phyloP scores from a whole-genome alignment of 805 yeast genomes.

The Alloascoidea africana region DNA sequence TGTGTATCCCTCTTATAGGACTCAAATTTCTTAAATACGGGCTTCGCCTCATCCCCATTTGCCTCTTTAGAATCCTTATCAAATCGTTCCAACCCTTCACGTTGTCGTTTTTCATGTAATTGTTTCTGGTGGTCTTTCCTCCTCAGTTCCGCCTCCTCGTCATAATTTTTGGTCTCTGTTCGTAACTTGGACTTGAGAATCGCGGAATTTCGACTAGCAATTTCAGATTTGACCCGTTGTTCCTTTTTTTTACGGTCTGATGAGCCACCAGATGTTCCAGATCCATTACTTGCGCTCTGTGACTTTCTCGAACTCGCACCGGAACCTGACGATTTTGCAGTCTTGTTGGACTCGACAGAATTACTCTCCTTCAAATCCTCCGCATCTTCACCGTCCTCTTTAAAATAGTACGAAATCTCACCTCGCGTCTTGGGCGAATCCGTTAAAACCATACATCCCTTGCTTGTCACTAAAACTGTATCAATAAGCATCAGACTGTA shows the following conservation, averaged over 20 bases:
- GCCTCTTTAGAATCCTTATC: constrained; percentile 60
- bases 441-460: constrained; percentile 52
- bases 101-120: constrained; percentile 72
- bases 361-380: constrained; percentile 20
- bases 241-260: constrained; percentile 1
- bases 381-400: constrained; percentile 37
- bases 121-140: constrained; percentile 73
- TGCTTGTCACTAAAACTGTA: constrained; percentile 55
- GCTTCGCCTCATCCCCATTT: constrained; percentile 27
- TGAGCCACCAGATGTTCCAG: constrained; percentile 11
- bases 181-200: constrained; percentile 57
- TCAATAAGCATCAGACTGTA: constrained; percentile 71
- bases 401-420: constrained; percentile 74
- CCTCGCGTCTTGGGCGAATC: constrained; percentile 55
- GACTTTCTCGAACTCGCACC: constrained; percentile 7
- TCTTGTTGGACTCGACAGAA: constrained; percentile 8
- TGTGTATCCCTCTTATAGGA: constrained; percentile 90
- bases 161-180: constrained; percentile 47
- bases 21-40: constrained; percentile 83
- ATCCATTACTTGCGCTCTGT: constrained; percentile 15
- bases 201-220: constrained; percentile 34
- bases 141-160: constrained; percentile 66
- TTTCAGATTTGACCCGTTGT: constrained; percentile 10
- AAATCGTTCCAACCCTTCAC: constrained; percentile 73
- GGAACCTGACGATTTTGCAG: constrained; percentile 16